Evolutionary conservation across 768 basidiomycete species (phyloP), one percentile per base, ranked within the genome.

Genomic region (Roridomyces roridus): DNA sequence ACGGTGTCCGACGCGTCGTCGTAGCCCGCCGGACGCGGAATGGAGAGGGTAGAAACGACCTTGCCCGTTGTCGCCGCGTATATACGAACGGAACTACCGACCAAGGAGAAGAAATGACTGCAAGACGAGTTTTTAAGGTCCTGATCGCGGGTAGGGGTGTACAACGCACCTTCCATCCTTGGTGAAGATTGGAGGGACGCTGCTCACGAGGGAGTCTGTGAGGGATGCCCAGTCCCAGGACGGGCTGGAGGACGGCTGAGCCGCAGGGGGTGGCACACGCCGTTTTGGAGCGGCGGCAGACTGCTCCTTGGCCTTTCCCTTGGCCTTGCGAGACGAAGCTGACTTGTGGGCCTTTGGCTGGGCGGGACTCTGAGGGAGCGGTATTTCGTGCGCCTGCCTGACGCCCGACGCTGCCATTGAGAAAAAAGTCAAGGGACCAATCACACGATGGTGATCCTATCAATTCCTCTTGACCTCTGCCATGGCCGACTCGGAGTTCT

Each of bases 71-170:
- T 67, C 24, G 84, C 83, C n/a, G 94, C 91, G 70, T 94, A 84
- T 57, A 98, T 91, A 72, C 93, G 90, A 57, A 98, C 85, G 5
- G 87, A 83, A 8, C 87, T 78, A n/a, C 91, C 90, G 12, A 87
- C 83, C 40, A 94, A 83, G 41, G 91, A 85, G 73, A 98, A 94
- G 80, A 94, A 96, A 75, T 96, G 92, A 67, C 96, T 92, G 52
- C 35, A 56, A 36, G 44, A 41, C 43, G 20, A 48, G 43, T 49
- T 29, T 6, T 57, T 43, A 54, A 41, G 51, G 17, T 34, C 17
- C 31, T 57, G 60, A 49, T 21, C 53, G 63, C 42, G 7, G 66
- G 50, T 44, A 53, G 29, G 62, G 41, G 49, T 48, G 7, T 34
- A 64, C 64, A 57, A 68, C 21, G 23, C 31, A 94, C 95, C 86